These are phyloP conservation scores for Coemansia furcata DNA, from an alignment of 192 early-diverging fungal genomes.

Conservation along the genomic window DNA sequence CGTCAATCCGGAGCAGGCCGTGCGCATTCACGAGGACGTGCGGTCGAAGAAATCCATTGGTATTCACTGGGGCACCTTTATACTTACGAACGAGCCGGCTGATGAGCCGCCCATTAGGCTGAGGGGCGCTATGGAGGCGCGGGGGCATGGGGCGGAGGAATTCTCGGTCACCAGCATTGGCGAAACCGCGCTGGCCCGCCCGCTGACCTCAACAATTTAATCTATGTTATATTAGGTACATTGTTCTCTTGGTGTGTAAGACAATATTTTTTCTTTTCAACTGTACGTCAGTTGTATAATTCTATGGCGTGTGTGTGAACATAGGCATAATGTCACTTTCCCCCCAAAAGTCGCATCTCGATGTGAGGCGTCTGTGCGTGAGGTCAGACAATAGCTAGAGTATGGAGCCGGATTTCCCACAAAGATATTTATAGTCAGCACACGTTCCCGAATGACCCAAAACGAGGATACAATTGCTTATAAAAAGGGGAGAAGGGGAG, in stretches of 20 bases:
- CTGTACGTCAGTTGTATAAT: neutral
- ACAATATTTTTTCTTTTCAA: neutral
- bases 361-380: neutral
- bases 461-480: no score
- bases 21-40: conserved; percentile 75
- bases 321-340: no score
- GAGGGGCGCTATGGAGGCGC: neutral
- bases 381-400: neutral
- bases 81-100: conserved; percentile 67
- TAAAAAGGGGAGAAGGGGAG: neutral
- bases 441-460: neutral
- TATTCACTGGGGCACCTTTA: conserved; percentile 88
- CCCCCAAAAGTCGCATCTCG: neutral
- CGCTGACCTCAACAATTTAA: neutral
- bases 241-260: neutral
- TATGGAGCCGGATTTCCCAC: neutral
- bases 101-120: conserved; percentile 64
- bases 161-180: conserved; percentile 48
- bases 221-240: neutral
- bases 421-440: neutral
- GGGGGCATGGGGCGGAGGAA: neutral
- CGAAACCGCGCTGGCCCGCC: conserved; percentile 30
- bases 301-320: neutral
- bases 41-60: conserved; percentile 63
- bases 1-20: conserved; percentile 76